phyloP scores from a whole-genome alignment of 2,329 filamentous ascomycete species.

The Botrytis byssoidea region DNA sequence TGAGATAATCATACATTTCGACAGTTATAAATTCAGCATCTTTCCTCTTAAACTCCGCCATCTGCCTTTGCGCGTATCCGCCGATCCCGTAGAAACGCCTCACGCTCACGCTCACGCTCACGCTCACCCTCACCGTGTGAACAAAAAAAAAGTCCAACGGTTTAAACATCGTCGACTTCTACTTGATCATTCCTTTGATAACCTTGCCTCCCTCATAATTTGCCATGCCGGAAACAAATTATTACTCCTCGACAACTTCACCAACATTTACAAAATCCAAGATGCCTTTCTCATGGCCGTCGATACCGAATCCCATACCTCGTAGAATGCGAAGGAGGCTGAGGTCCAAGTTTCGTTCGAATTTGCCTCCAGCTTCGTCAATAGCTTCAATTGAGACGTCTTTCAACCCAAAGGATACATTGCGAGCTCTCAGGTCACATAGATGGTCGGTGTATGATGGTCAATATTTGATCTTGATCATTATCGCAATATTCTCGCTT shows the following conservation, averaged over 20 bases:
- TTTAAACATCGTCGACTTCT: neutral
- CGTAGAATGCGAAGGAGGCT: slow-evolving; percentile 66
- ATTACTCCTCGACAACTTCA: slow-evolving; percentile 31
- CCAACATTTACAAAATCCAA: slow-evolving; percentile 37
- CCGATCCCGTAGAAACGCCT: slow-evolving; percentile 10
- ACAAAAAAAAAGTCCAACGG: neutral
- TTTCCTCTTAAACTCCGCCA: slow-evolving; percentile 4
- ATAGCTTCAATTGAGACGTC: slow-evolving; percentile 78
- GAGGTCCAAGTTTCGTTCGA: slow-evolving; percentile 66
- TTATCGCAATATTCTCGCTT: slow-evolving; percentile 78
- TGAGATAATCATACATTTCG: slow-evolving; percentile 18
- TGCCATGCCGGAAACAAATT: slow-evolving; percentile 32
- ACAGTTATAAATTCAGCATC: slow-evolving; percentile 14
- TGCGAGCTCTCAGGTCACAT: slow-evolving; percentile 72
- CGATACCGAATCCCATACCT: slow-evolving; percentile 54
- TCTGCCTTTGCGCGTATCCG: slow-evolving; percentile 16
- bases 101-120: neutral
- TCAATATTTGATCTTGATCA: slow-evolving; percentile 75
- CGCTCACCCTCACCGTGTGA: neutral
- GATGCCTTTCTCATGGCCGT: slow-evolving; percentile 47
- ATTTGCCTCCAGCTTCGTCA: slow-evolving; percentile 66
- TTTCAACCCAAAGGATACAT: slow-evolving; percentile 74
- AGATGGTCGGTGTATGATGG: slow-evolving; percentile 80
- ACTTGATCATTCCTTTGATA: neutral
- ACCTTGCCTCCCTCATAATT: neutral